Evolutionary conservation across 164 flowering plant species (phyloP).

Genomic region (Echeveria elegans): DNA sequence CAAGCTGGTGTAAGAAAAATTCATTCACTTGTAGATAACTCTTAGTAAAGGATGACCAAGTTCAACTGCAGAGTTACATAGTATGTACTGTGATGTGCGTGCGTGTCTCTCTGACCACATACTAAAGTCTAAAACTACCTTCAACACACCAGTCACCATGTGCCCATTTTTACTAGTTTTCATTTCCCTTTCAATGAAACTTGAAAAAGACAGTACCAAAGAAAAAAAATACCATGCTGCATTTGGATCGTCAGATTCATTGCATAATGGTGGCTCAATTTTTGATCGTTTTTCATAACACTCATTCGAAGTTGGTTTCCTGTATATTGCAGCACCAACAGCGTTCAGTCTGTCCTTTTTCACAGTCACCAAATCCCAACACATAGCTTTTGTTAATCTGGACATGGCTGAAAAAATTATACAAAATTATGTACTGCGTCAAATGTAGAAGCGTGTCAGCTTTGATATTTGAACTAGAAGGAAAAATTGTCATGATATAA

Average conservation of each 20-base stretch:
- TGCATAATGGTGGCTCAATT: not conserved
- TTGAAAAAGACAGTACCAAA: not conserved
- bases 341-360: not conserved
- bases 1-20: not conserved
- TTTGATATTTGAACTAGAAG: no score
- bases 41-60: no score
- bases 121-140: not conserved
- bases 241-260: not conserved
- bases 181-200: not conserved
- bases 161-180: not conserved
- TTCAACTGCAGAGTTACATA: no score
- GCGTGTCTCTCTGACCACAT: not conserved
- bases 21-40: not conserved
- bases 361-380: not conserved
- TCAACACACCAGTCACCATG: no score
- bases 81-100: not conserved
- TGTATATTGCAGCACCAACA: not conserved
- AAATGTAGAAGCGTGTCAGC: not conserved
- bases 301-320: not conserved
- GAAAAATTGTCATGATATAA: not conserved
- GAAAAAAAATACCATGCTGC: not conserved
- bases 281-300: not conserved
- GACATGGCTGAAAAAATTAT: not conserved
- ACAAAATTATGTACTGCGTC: not conserved
- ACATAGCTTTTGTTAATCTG: not conserved